A percentile compares a stretch with the other conserved stretches of the same genome.
Conservation (phyloP, 2,329 filamentous ascomycete genomes). For the Xylariales sp. region DNA sequence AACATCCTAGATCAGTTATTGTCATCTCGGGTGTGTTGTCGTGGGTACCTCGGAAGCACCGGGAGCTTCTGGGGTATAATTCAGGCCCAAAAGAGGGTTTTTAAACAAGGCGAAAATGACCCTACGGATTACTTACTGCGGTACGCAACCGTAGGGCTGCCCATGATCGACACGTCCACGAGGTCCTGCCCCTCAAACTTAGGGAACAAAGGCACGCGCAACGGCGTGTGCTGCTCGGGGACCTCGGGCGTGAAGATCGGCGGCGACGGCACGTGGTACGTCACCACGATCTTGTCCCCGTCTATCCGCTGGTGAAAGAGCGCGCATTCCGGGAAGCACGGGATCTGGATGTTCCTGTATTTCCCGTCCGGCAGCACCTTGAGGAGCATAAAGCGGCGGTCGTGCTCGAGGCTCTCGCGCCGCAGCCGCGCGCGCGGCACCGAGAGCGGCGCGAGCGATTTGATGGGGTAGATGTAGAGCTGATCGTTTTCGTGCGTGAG, state of each 20-base stretch:
- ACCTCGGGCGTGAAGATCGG: constrained; percentile 53
- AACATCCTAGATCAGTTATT: not conserved
- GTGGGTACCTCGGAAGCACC: not conserved
- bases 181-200: constrained; percentile 57
- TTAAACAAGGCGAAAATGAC: not conserved
- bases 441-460: constrained; percentile 72
- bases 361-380: constrained; percentile 56
- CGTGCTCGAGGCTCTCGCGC: constrained; percentile 71
- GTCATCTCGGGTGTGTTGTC: not conserved
- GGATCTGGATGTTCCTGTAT: constrained; percentile 64
- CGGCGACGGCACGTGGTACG: constrained; percentile 55
- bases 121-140: constrained; percentile 53
- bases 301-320: constrained; percentile 72
- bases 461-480: constrained; percentile 79
- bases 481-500: constrained; percentile 45
- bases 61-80: not conserved
- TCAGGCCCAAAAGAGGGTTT: not conserved
- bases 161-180: constrained; percentile 68
- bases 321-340: constrained; percentile 67
- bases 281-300: constrained; percentile 55
- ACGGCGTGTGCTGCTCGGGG: constrained; percentile 51
- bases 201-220: constrained; percentile 70
- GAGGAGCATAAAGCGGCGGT: constrained; percentile 78
- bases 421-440: constrained; percentile 66
- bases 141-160: constrained; percentile 68